Percentiles rank a stretch among this genome's conserved stretches.
These are phyloP conservation scores for Boletus pseudopeckii DNA, from an alignment of 768 basidiomycete species.

Conservation along the genomic window DNA sequence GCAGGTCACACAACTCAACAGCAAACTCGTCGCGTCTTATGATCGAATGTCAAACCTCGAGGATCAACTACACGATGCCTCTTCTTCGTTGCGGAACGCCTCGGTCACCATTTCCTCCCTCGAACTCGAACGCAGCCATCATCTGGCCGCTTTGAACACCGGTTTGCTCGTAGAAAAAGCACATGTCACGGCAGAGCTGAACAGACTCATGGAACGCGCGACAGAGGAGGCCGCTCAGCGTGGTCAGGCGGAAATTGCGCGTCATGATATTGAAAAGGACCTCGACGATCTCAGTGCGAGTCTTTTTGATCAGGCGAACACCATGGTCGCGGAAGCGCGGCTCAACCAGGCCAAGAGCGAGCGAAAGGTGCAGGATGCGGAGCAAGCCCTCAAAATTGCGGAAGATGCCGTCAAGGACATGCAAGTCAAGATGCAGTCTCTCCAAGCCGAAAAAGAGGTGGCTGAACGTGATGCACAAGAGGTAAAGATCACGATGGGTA, in stretches of 20 bases:
- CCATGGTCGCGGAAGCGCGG: conserved; percentile 96
- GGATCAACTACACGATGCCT: conserved; percentile 74
- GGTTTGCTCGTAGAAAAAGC: conserved; percentile 89
- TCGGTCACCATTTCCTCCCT: conserved; percentile 71
- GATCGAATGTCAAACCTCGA: conserved; percentile 91
- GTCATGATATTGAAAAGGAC: conserved; percentile 84
- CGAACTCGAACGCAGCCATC: conserved; percentile 81
- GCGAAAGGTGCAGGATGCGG: conserved; percentile 71
- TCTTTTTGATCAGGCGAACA: conserved; percentile 90
- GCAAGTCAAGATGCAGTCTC: conserved; percentile 78
- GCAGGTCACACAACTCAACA: conserved; percentile 87
- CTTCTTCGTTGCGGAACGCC: conserved; percentile 54
- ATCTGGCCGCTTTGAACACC: conserved; percentile 85
- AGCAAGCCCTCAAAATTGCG: conserved; percentile 73
- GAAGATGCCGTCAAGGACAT: conserved; percentile 83
- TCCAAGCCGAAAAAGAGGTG: conserved; percentile 65
- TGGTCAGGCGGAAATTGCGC: conserved; percentile 85
- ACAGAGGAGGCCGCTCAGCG: conserved; percentile 90
- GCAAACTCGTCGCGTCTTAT: conserved; percentile 89
- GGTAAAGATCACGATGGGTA: conserved; percentile 53
- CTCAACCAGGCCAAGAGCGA: conserved; percentile 62
- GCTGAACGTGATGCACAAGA: conserved; percentile 52
- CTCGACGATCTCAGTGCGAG: conserved; percentile 90
- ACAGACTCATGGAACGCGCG: conserved; percentile 89
- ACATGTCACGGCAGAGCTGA: conserved; percentile 89